Conservation (phyloP, 2,329 filamentous ascomycete species). For the Pestalotiopsis sp. region DNA sequence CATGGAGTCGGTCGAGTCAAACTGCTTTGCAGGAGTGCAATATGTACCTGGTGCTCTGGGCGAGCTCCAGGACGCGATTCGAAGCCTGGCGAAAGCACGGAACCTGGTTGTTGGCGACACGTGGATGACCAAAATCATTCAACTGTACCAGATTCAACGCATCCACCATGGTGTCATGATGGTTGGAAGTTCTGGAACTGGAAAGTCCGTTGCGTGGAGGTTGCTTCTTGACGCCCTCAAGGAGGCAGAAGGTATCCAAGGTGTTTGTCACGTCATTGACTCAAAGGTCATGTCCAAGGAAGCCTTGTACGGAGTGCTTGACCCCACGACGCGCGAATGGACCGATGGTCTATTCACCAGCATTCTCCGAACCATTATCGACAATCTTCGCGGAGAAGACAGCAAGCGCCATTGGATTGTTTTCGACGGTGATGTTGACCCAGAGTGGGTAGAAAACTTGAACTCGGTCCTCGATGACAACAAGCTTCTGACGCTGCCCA, state of each 20-base stretch:
- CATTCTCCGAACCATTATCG: slow-evolving; percentile 96
- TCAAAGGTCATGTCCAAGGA: slow-evolving; percentile 99
- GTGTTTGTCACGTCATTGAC: slow-evolving; percentile 96
- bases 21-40: slow-evolving; percentile 89
- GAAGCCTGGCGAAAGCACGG: slow-evolving; percentile 78
- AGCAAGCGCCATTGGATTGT: slow-evolving; percentile 98
- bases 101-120: slow-evolving; percentile 88
- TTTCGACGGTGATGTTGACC: slow-evolving; percentile 98
- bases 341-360: slow-evolving; percentile 98
- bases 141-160: slow-evolving; percentile 96
- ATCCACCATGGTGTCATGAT: slow-evolving; percentile 99
- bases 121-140: slow-evolving; percentile 97
- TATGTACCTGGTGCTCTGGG: slow-evolving; percentile 90
- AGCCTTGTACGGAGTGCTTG: slow-evolving; percentile 90
- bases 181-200: slow-evolving; percentile 96
- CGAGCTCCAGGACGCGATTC: slow-evolving; percentile 79
- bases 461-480: slow-evolving; percentile 99
- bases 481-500: slow-evolving; percentile 93
- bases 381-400: slow-evolving; percentile 97
- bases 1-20: slow-evolving; percentile 80
- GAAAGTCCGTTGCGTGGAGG: slow-evolving; percentile 95
- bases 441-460: slow-evolving; percentile 99
- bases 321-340: slow-evolving; percentile 97
- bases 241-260: slow-evolving; percentile 87
- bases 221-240: slow-evolving; percentile 89